Base-by-base conservation (phyloP, 106 monocot species). In the Apostasia shenzhenica region DNA sequence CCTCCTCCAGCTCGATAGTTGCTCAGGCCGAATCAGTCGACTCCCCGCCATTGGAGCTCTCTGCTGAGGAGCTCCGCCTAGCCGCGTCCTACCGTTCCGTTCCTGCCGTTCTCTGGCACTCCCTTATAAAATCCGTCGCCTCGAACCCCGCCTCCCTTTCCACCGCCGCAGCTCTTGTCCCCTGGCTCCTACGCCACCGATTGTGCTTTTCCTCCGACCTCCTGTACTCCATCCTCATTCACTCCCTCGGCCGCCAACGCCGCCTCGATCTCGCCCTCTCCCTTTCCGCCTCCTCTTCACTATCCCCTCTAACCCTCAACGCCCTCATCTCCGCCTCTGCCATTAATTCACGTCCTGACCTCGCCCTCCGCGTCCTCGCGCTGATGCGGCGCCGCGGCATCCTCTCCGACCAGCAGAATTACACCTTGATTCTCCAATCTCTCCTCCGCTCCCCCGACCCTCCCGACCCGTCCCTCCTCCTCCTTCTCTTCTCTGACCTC, bases 141-240 rank as follows among this genome's bases (percentile, higher is more conserved):
- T 70, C 81, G 41, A 66, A 77, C 62, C 54, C 81, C 41, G 59
- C 79, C 49, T 67, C 84, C 10, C 79, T 89, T 61, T 65, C 82
- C 59, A 49, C 81, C 52, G 88, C 84, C 68, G 73, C 77, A 11
- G 76, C 82, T 46, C 84, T 89, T 49, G 60, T 89, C 45, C 88
- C 84, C 2, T 89, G 70, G 58, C 88, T 89, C 63, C 67, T 79
- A 47, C 84, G 84, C 68, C 88, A 89, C 73, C 81, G 79, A 65
- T 84, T 97, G 70, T 92, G 86, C 76, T 91, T 86, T 79, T 83
- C 88, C 56, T 65, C 79, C 63, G 89, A 92, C 72, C 81, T 97
- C 66, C 85, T 92, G 62, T 89, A 80, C 71, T 92, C 89, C 62
- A 85, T 92, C 59, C 86, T 92, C 68, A 80, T 97, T 57, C 92